Base-by-base conservation (phyloP, 2,329 filamentous ascomycete species). In the Calonectria hongkongensis region DNA sequence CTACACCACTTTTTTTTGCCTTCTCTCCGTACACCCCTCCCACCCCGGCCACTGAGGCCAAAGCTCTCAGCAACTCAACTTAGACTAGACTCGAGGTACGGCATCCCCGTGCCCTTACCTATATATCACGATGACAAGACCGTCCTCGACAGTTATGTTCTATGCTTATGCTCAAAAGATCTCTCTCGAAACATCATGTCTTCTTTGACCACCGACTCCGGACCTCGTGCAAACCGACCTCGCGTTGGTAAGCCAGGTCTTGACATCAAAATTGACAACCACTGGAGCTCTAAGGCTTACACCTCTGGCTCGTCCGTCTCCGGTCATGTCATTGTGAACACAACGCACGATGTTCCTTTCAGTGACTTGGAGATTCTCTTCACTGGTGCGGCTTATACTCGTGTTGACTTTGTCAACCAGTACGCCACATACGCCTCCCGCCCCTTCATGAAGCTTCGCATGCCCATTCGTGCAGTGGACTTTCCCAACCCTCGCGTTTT, bases 261-360 rank as follows among this genome's bases (percentile, higher is more conserved):
- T 78, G 83, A 84, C 51, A 83, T 92, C 80, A 83, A 85, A 65
- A 84, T 92, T 65, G 84, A 89, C 77, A 85, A 88, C 80, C 88
- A 91, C 84, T 90, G 86, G 82, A 85, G 77, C 74, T 86, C 88
- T 79, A 90, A 89, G 80, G 85, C 90, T 58, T 92, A 91, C 82
- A 90, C 88, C 5, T 88, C 89, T 0, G 86, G 86, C n/a, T 89
- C 88, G 16, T 81, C 85, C 73, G 83, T 92, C 62, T 83, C 85
- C 12, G 90, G 90, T 66, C 82, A 86, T 50, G 88, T 88, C 73
- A 80, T 84, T 69, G 85, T 92, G 79, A 85, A 80, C 43, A 82
- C 87, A 12, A 80, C 80, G 51, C 84, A 83, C 60, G 86, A 90
- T 75, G 85, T 86, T 21, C 83, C 82, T 27, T 91, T 90, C 80